Evolutionary conservation across 495 filamentous ascomycete genomes (phyloP).

Genomic region (Lepidopterella palustris): DNA sequence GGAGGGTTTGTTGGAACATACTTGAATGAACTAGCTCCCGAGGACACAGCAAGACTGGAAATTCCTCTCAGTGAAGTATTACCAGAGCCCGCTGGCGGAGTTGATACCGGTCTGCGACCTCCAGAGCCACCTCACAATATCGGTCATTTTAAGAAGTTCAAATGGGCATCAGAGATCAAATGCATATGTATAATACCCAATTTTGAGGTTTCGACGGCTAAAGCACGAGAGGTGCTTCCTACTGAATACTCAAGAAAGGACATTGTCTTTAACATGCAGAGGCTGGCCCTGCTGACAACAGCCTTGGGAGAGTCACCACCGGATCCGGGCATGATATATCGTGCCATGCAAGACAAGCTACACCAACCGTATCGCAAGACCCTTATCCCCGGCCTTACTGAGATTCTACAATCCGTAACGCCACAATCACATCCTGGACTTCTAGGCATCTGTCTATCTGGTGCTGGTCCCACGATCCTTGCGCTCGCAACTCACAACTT

Average conservation of each 20-base stretch:
- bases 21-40: slow-evolving; percentile 77
- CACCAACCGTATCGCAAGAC: slow-evolving; percentile 90
- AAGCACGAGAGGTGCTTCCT: slow-evolving; percentile 77
- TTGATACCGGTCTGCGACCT: slow-evolving; percentile 76
- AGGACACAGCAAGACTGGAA: slow-evolving; percentile 77
- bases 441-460: slow-evolving; percentile 85
- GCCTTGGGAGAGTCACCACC: slow-evolving; percentile 82
- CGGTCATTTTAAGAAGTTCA: slow-evolving; percentile 88
- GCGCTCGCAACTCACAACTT: slow-evolving; percentile 86
- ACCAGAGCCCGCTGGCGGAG: slow-evolving; percentile 74
- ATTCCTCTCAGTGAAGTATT: slow-evolving; percentile 95
- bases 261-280: slow-evolving; percentile 88
- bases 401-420: slow-evolving; percentile 79
- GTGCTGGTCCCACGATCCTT: slow-evolving; percentile 89
- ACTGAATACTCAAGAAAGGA: slow-evolving; percentile 67
- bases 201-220: slow-evolving; percentile 86
- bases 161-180: slow-evolving; percentile 88
- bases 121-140: slow-evolving; percentile 85
- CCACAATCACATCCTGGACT: slow-evolving; percentile 80
- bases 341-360: slow-evolving; percentile 95
- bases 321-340: slow-evolving; percentile 86
- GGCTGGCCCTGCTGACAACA: slow-evolving; percentile 78
- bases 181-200: slow-evolving; percentile 89
- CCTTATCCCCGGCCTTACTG: slow-evolving; percentile 84
- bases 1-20: slow-evolving; percentile 97